phyloP scores from a whole-genome alignment of 495 filamentous ascomycete species.

The Trichodelitschia bisporula region DNA sequence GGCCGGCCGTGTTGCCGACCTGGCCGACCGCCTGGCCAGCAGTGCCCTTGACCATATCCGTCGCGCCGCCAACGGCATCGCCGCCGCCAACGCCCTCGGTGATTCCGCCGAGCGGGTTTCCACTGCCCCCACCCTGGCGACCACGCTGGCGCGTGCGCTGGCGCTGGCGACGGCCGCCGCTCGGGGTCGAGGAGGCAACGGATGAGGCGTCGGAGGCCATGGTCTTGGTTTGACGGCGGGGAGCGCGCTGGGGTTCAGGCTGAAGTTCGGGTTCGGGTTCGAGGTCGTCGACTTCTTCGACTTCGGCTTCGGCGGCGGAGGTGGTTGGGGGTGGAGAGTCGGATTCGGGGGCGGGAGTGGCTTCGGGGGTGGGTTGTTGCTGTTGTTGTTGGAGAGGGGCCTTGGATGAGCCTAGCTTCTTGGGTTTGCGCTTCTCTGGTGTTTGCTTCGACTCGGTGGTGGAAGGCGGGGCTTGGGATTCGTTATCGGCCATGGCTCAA shows the following conservation, averaged over 20 bases:
- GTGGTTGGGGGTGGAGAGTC: constrained; percentile 8
- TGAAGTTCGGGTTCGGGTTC: constrained; percentile 12
- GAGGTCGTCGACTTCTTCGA: constrained; percentile 6
- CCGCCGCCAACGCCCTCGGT: constrained; percentile 17
- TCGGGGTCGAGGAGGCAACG: constrained; percentile 14
- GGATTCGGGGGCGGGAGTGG: constrained; percentile 10
- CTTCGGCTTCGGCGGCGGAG: constrained; percentile 8
- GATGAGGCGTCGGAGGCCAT: constrained; percentile 17
- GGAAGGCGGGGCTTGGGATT: constrained; percentile 10
- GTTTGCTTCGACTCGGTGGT: constrained; percentile 16
- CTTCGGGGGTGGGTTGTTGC: constrained; percentile 18
- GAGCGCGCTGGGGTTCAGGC: constrained; percentile 7
- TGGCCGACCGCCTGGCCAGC: constrained; percentile 13
- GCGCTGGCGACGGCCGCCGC: constrained; percentile 15
- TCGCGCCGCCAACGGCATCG: constrained; percentile 15
- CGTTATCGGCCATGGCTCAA: neutral
- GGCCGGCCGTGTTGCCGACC: constrained; percentile 12
- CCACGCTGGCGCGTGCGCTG: constrained; percentile 16
- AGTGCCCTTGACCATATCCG: constrained; percentile 18
- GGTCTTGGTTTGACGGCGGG: constrained; percentile 16
- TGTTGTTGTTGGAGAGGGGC: constrained; percentile 7
- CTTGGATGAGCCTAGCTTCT: constrained; percentile 18
- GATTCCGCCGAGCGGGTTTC: constrained; percentile 15
- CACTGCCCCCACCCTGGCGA: constrained; percentile 12
- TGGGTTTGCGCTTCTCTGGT: constrained; percentile 16